Base-by-base conservation (phyloP, 2,329 filamentous ascomycete genomes). In the Mollisia scopiformis region DNA sequence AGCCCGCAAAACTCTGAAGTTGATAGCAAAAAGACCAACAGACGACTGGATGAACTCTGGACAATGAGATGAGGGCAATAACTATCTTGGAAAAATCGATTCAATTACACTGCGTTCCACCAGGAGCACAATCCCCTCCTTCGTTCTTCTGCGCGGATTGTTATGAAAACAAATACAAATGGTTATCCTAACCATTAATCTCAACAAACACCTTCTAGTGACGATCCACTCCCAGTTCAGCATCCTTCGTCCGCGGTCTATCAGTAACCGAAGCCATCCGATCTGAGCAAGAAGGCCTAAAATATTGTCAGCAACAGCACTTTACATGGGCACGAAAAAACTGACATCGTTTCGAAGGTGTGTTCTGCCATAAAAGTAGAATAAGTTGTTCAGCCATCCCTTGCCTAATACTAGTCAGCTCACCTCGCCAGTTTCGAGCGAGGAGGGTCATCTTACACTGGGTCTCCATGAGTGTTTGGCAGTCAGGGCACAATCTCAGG, bases 311-410 rank as follows among this genome's bases (percentile, higher is more conserved):
- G 28, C 23, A 35, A 27, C 4, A 8, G 13, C 14, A 33, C 21
- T 6, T 3, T 21, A n/a, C 13, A 21, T 8, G 35, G 11, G 16
- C 2, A 41, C 23, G 23, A 13, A 51, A 27, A 19, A 14, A 57
- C 61, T 63, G 37, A 67, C 62, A 49, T 67, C 62, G 30, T 67
- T 67, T 10, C 65, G 41, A 6, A 62, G 37, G 33, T 67, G 65
- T 5, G 30, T 28, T 8, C 49, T 30, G 2, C 43, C 28, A 21
- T 39, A 53, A n/a, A 19, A 43, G 7, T 62, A 59, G 25, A 65
- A 27, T 1, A 67, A 33, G 6, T 58, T 55, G 16, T 57, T 53
- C 13, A 67, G 13, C n/a, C 50, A 49, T 5, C 61, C 58, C 55
- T 65, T 63, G 31, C 59, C 63, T 62, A n/a, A 41, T 28, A 30